Conservation (phyloP, 2,329 filamentous ascomycete species). For the Ceratocystis papillata region DNA sequence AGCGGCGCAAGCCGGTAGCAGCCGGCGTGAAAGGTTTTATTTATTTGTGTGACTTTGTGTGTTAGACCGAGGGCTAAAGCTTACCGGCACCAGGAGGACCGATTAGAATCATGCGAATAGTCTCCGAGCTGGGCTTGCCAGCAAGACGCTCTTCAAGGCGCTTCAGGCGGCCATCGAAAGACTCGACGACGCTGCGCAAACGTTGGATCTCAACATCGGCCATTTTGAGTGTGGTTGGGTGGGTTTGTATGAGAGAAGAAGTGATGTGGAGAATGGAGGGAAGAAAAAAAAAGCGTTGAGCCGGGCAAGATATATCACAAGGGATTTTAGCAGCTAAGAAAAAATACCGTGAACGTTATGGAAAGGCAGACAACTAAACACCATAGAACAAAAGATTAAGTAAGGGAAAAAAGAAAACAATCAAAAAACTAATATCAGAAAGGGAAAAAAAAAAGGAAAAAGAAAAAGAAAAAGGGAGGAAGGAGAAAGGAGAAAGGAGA, state of each 20-base stretch:
- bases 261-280: slow-evolving; percentile 11
- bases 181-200: slow-evolving; percentile 72
- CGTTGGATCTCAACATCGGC: slow-evolving; percentile 75
- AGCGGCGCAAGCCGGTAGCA: slow-evolving; percentile 1
- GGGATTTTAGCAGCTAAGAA: slow-evolving; percentile 13
- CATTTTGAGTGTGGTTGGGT: slow-evolving; percentile 49
- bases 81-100: slow-evolving; percentile 93
- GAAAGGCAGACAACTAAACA: background rate
- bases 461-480: slow-evolving; percentile 8
- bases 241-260: slow-evolving; percentile 23
- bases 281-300: slow-evolving; percentile 15
- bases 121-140: slow-evolving; percentile 46
- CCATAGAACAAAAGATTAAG: background rate
- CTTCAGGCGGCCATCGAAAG: slow-evolving; percentile 76
- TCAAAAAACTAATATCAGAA: slow-evolving; percentile 1
- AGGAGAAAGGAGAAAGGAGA: background rate
- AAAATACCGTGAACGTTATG: background rate
- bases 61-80: slow-evolving; percentile 29
- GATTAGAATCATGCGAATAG: slow-evolving; percentile 94
- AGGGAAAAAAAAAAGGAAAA: slow-evolving; percentile 16
- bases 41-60: background rate
- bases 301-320: slow-evolving; percentile 14
- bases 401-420: background rate
- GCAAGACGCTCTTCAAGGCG: slow-evolving; percentile 67
- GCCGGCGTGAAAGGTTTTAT: background rate